Base-by-base conservation (phyloP, 2,329 filamentous ascomycete species). In the Nannizziopsis barbatae region DNA sequence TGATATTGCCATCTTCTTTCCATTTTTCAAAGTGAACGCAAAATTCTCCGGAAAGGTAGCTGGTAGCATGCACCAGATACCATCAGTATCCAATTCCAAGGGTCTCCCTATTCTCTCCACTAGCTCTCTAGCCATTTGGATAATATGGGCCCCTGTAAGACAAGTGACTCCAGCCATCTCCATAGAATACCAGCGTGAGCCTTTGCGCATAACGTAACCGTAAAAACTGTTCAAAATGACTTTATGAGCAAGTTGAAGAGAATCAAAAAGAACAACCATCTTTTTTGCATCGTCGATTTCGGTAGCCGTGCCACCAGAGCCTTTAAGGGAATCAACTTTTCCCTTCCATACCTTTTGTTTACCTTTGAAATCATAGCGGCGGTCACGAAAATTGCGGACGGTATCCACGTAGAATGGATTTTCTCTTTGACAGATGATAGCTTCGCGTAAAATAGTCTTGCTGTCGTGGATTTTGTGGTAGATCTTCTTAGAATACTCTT, bases 201-300 rank as follows among this genome's bases (percentile, higher is more conserved):
- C 92, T 65, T 98, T 98, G 71, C 92, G 78, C 92, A 98, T 98
- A 64, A 96, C 92, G 63, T 98, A 98, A 54, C 92, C 92, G 58
- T 98, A 98, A 72, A 98, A 98, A 49, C 88, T 95, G 72, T 98
- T 98, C 48, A 98, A 66, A 75, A 98, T 98, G 70, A 98, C 92
- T 65, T 98, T 98, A 73, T 98, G 92, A 0, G 92, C 92, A 58
- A 98, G 74, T 65, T 98, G 93, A 50, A 98, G 73, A 0, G 92
- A 98, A 64, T 98, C 92, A 63, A 86, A 98, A 3, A 98, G 70
- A 42, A 96, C 76, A 49, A 95, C 92, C 93, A 98, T 98, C 73
- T 98, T 98, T 71, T 95, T 96, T 4, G 88, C 92, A 50, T 87
- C 84, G 10, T 98, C 93, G 12, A 98, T 75, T 57, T 98, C 92